phyloP scores from a whole-genome alignment of 176 grass and related monocot species.

The Echinochloa phyllopogon region DNA sequence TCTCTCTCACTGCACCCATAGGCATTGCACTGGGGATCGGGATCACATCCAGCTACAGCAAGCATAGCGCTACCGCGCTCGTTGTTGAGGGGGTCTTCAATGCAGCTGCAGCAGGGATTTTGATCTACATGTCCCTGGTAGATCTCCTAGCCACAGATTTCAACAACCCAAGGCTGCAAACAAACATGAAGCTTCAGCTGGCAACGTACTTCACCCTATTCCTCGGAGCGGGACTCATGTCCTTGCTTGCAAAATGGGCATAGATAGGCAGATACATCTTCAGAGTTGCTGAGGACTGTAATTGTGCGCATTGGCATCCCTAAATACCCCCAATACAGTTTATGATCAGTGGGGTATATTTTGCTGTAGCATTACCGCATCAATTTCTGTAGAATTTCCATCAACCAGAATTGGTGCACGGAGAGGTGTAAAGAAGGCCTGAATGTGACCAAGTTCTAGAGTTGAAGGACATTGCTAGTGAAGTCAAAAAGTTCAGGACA shows the following conservation, averaged over 20 bases:
- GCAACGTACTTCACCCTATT: slow-evolving; percentile 60
- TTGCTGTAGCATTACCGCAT: background rate
- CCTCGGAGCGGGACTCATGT: slow-evolving; percentile 78
- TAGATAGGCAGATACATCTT: slow-evolving; percentile 9
- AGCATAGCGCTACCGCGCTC: slow-evolving; percentile 63
- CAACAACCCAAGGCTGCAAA: slow-evolving; percentile 77
- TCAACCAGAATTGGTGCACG: slow-evolving; percentile 31
- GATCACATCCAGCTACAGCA: slow-evolving; percentile 71
- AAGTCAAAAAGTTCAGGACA: slow-evolving; percentile 26
- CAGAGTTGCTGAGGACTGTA: slow-evolving; percentile 31
- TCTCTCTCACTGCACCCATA: slow-evolving; percentile 82
- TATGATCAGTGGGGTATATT: background rate
- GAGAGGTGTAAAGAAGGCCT: background rate
- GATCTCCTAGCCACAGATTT: slow-evolving; percentile 91
- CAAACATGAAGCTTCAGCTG: slow-evolving; percentile 74
- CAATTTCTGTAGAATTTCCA: slow-evolving; percentile 27
- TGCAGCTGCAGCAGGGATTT: slow-evolving; percentile 70
- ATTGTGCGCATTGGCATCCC: background rate
- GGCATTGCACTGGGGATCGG: slow-evolving; percentile 73
- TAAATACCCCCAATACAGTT: background rate
- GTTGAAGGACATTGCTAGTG: slow-evolving; percentile 23
- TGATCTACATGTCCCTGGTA: slow-evolving; percentile 94
- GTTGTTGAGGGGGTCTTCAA: slow-evolving; percentile 80
- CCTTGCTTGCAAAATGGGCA: slow-evolving; percentile 84
- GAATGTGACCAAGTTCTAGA: slow-evolving; percentile 21